These are phyloP conservation scores for Ostreobium quekettii DNA, from an alignment of 139 green algal genomes.

Conservation along the genomic window DNA sequence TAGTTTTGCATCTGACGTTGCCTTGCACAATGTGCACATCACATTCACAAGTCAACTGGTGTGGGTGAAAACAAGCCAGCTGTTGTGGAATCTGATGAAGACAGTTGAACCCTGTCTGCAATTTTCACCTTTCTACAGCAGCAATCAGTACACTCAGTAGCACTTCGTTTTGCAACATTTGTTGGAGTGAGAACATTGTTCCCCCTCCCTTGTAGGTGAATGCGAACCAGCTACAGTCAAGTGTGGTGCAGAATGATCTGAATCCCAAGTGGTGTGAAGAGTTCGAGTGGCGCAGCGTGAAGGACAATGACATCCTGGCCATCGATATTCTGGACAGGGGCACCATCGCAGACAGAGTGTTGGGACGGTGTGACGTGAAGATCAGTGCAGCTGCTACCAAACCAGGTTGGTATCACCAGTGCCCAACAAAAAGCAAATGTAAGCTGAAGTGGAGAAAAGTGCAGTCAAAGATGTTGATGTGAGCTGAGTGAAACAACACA, in stretches of 20 bases:
- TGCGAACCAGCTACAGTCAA: slow-evolving; percentile 2
- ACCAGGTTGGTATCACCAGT: too few relatives aligned
- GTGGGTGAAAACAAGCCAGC: background rate
- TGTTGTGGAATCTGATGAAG: background rate
- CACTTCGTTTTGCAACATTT: background rate
- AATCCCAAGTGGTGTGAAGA: slow-evolving; percentile 15
- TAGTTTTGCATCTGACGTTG: too few relatives aligned
- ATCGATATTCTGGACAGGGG: slow-evolving; percentile 5
- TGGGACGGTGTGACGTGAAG: slow-evolving; percentile 6
- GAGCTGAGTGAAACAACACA: too few relatives aligned
- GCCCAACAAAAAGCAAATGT: too few relatives aligned
- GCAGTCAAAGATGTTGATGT: too few relatives aligned
- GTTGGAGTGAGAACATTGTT: background rate
- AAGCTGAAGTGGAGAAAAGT: too few relatives aligned
- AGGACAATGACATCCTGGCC: background rate
- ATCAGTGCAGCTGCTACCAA: too few relatives aligned
- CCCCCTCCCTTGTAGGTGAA: too few relatives aligned
- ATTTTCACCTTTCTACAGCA: background rate
- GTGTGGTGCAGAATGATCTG: slow-evolving; percentile 4
- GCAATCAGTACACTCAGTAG: background rate
- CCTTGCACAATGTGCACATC: too few relatives aligned
- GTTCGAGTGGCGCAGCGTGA: slow-evolving; percentile 1
- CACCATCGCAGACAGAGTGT: background rate
- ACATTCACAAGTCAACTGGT: too few relatives aligned
- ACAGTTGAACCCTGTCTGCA: background rate